A percentile compares a stretch with the other conserved stretches of the same genome.
Conservation (phyloP, 306 rosid genomes). For the Argentina anserina region DNA sequence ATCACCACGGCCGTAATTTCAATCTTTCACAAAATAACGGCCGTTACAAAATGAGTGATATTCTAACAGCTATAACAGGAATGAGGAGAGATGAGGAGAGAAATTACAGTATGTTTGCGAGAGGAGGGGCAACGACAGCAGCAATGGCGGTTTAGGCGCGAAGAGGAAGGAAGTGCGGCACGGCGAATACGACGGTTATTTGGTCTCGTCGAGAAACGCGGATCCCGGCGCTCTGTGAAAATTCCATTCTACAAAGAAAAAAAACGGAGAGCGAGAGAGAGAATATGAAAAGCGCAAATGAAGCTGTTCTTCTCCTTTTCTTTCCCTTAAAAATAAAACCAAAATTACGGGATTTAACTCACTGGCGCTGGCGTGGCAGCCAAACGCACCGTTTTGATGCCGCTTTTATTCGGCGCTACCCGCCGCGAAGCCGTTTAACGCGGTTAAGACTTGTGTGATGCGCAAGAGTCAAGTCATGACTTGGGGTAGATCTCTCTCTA, state of each 20-base stretch:
- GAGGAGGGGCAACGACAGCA: conserved; percentile 8
- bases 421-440: conserved; percentile 28
- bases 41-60: too few species aligned
- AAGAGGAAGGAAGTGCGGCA: conserved; percentile 18
- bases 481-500: neutral
- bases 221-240: conserved; percentile 55
- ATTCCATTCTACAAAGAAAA: conserved; percentile 35
- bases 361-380: conserved; percentile 35
- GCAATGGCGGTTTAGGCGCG: conserved; percentile 35
- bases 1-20: too few species aligned
- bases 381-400: conserved; percentile 23
- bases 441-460: conserved; percentile 18
- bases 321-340: neutral
- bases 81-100: neutral
- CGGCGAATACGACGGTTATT: conserved; percentile 19
- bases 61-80: neutral
- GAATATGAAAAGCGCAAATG: conserved; percentile 24
- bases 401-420: conserved; percentile 27
- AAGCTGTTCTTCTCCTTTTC: conserved; percentile 25
- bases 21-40: too few species aligned
- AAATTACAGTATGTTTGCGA: conserved; percentile 27
- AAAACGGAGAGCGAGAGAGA: neutral
- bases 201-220: conserved; percentile 52
- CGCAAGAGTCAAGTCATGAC: conserved; percentile 1
- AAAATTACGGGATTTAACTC: neutral